Base-by-base conservation (phyloP, 73 alveolate genomes). In the Tetrahymena borealis region DNA sequence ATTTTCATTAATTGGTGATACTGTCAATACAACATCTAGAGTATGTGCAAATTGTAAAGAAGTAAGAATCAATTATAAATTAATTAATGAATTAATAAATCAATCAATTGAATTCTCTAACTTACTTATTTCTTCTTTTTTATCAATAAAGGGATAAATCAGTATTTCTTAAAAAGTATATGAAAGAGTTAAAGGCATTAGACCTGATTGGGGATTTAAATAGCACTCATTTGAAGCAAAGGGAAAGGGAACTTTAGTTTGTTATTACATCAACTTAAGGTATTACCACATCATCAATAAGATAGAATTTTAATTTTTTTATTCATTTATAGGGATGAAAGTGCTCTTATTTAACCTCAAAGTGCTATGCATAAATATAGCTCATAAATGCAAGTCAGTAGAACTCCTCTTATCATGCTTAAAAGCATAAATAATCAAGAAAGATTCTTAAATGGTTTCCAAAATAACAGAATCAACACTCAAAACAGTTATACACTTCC, bases 11-110 rank as follows among this genome's bases (percentile, higher is more conserved):
- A 97, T 98, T 36, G 99, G 99, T 16, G 99, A 98, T 92, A 97
- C 99, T 33, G 99, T 98, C 7, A 98, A 98, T 94, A 98, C 99
- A 32, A 97, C 99, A 31, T 93, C 98, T 78, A 95, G 99, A 96
- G 97, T 98, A 95, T 96, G 99, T 92, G 96, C 99, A 3, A 96
- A 96, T 28, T 91, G 95, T 79, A 35, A 79, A 39, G 95, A 93
- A 40, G 95, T 60, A 60, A 20, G 0, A n/a, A n/a, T n/a, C n/a
- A n/a, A n/a, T n/a, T n/a, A n/a, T n/a, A n/a, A n/a, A n/a, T n/a
- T n/a, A n/a, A n/a, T n/a, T n/a, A n/a, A n/a, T n/a, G n/a, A n/a
- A n/a, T n/a, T n/a, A n/a, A n/a, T n/a, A n/a, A n/a, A n/a, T n/a
- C n/a, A n/a, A n/a, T n/a, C n/a, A n/a, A n/a, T n/a, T n/a, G n/a